Evolutionary conservation across 179 eudicot species (phyloP).

Genomic region (Kewa caespitosa): DNA sequence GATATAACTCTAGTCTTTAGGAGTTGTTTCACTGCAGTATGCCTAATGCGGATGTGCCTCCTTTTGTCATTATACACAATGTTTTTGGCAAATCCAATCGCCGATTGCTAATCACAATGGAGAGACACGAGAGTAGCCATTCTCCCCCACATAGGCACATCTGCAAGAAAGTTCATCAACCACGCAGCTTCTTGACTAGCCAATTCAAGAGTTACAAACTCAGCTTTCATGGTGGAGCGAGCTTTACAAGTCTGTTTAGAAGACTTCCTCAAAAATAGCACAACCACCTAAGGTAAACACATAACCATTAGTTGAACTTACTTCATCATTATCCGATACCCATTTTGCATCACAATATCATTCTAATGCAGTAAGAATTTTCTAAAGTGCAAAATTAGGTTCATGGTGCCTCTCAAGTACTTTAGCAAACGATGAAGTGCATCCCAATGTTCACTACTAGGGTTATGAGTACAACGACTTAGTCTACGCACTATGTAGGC

Average conservation of each 20-base stretch:
- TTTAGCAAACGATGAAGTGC: slow-evolving; percentile 7
- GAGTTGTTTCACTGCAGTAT: background rate
- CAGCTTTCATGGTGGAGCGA: slow-evolving; percentile 21
- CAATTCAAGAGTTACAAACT: slow-evolving; percentile 19
- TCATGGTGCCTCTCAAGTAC: slow-evolving; percentile 16
- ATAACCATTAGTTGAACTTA: slow-evolving; percentile 28
- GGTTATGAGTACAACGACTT: slow-evolving; percentile 19
- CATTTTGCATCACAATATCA: slow-evolving; percentile 29
- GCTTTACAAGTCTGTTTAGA: slow-evolving; percentile 11
- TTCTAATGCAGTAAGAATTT: slow-evolving; percentile 18
- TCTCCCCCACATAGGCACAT: slow-evolving; percentile 3
- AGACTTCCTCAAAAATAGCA: slow-evolving; percentile 17
- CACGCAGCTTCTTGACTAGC: slow-evolving; percentile 17
- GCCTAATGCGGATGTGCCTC: background rate
- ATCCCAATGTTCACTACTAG: slow-evolving; percentile 12
- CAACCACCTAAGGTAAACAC: slow-evolving; percentile 21
- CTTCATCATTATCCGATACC: slow-evolving; percentile 19
- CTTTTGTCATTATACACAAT: background rate
- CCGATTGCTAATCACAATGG: slow-evolving; percentile 7
- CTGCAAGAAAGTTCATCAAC: slow-evolving; percentile 5
- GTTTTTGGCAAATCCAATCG: slow-evolving; percentile 6
- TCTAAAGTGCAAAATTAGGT: slow-evolving; percentile 11
- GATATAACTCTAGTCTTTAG: slow-evolving; percentile 3
- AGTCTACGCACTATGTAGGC: slow-evolving; percentile 10
- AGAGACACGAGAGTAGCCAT: background rate